Base-by-base conservation (phyloP, 768 basidiomycete species). In the Wakefieldia striispora region DNA sequence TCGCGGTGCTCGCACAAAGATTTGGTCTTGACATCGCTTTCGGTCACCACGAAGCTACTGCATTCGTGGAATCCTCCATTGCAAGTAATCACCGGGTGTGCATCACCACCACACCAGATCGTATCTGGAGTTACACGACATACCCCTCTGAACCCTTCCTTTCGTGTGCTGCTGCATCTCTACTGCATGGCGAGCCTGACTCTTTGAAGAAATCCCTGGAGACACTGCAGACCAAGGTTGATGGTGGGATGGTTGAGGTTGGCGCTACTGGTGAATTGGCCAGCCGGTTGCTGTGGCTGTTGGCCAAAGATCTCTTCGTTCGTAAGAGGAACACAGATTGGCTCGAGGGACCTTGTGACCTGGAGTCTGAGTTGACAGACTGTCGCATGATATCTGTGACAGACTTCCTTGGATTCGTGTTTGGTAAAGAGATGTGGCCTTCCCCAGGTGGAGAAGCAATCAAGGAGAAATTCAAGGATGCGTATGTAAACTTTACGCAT, bases 101-200 rank as follows among this genome's bases (percentile, higher is more conserved):
- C 35, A 23, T 23, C 23, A 23, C 23, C 3, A 23, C 23, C 23
- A 23, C 23, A 6, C 23, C 23, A 6, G 23, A 49, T 47, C 24
- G 46, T 3, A 7, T 34, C 2, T 55, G 56, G 43, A 39, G 20
- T 8, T 51, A 44, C 23, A 55, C 49, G 12, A 31, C 33, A 2
- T 55, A 51, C 33, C 47, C 54, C 20, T 57, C 50, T 11, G 50
- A 57, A 12, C 40, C 56, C 4, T 3, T 49, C 23, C 12, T 55
- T 1, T 57, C 54, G 19, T 55, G 44, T 7, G 40, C 35, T 4
- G 44, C 54, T 0, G 41, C 50, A 1, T 16, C 11, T 39, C 12
- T 40, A 17, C n/a, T 50, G 19, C 45, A 49, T 17, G 1, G 13
- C 16, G 8, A 10, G 4, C 0, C 10, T 11, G 14, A 6, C 7